phyloP scores from a whole-genome alignment of 257 asterid genomes.

The Solanum sitiens region DNA sequence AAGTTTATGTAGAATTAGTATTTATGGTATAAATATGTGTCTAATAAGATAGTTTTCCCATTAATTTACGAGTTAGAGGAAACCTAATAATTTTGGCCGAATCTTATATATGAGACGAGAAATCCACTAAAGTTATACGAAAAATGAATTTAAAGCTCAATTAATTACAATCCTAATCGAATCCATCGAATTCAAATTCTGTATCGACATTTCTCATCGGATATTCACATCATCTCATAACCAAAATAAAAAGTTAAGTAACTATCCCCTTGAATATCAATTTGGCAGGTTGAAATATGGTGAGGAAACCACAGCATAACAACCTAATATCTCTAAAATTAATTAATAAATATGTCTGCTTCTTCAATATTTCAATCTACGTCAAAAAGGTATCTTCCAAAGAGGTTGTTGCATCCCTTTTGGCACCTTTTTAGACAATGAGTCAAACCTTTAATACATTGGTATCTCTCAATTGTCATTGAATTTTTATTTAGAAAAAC shows the following conservation, averaged over 20 bases:
- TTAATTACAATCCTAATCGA: not conserved
- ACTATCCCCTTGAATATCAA: not conserved
- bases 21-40: no score
- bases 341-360: not conserved
- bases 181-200: not conserved
- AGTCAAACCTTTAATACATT: not conserved
- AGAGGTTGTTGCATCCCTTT: not conserved
- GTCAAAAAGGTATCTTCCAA: not conserved
- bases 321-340: not conserved
- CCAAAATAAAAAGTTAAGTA: not conserved
- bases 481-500: no score
- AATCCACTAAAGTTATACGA: not conserved
- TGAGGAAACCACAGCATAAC: not conserved
- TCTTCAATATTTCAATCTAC: not conserved
- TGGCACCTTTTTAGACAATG: not conserved
- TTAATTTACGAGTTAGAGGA: no score
- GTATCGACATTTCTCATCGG: not conserved
- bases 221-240: not conserved
- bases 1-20: no score
- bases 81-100: not conserved
- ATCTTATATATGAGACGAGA: not conserved
- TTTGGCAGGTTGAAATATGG: not conserved
- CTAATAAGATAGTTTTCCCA: not conserved
- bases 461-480: not conserved
- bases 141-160: not conserved